Base-by-base conservation (phyloP, 495 filamentous ascomycete genomes). In the Durotheca rogersii region DNA sequence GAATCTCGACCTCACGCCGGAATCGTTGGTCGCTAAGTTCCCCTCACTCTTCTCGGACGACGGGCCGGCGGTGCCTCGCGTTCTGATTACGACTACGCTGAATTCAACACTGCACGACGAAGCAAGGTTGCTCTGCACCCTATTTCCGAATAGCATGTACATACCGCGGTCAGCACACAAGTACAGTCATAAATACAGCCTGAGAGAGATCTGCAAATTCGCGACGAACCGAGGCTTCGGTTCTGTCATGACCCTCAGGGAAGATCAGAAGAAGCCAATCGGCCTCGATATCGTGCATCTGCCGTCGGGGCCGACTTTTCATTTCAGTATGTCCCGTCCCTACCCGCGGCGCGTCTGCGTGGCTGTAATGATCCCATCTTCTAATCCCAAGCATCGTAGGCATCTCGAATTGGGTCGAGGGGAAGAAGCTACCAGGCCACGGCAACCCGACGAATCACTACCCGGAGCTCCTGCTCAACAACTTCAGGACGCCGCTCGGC, bases 381-480 rank as follows among this genome's bases (percentile, higher is more conserved):
- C 23, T 51, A 31, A 43, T 6, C 7, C 19, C 11, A 30, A 39
- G 1, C 16, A 6, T 44, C 34, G 2, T 9, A 47, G 69, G 62
- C 15, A 74, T 75, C 39, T 78, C 80, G 33, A 93, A 90, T 53
- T 98, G 89, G 83, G 74, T 89, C 11, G 88, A 91, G 47, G 87
- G 89, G 3, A 86, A 86, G 67, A 81, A 84, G 18, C 73, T 98
- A 2, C 86, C 87, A 1, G 91, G 90, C 1, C 92, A 97, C 64
- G 92, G 92, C 29, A 86, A 86, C 30, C 80, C 92, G 0, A 96
- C 92, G 0, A 83, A 87, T 31, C 92, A 96, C 69, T 89, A 83
- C 54, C 93, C 92, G 3, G 93, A 98, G 69, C 79, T 98, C 31
- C 88, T 96, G 38, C 78, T 98, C 27, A 96, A 96, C 68, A 90